These are phyloP conservation scores for Cryptosporidium sp. DNA, from an alignment of 169 alveolate genomes.

Conservation along the genomic window DNA sequence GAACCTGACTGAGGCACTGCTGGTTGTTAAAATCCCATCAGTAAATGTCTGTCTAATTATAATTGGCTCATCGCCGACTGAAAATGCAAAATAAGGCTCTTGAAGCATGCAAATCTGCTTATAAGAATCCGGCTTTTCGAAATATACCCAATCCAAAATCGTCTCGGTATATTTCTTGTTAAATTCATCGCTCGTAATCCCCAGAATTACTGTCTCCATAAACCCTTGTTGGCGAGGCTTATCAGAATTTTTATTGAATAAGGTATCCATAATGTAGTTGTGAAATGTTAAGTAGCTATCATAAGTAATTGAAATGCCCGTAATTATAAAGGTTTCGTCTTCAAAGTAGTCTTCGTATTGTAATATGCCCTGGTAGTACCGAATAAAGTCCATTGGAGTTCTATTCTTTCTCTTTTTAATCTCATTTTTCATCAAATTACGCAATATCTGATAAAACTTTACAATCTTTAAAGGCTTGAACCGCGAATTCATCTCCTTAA, in stretches of 20 bases:
- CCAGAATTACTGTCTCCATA: slow-evolving; percentile 42
- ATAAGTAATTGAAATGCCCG: slow-evolving; percentile 42
- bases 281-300: slow-evolving; percentile 23
- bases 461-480: slow-evolving; percentile 37
- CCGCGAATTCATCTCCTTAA: background rate
- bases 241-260: slow-evolving; percentile 3
- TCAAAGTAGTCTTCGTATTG: slow-evolving; percentile 50
- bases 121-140: slow-evolving; percentile 37
- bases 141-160: background rate
- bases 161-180: slow-evolving; percentile 3
- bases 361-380: slow-evolving; percentile 62
- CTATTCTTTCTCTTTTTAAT: slow-evolving; percentile 45
- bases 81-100: slow-evolving; percentile 42
- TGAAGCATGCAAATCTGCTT: slow-evolving; percentile 42
- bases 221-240: slow-evolving; percentile 26
- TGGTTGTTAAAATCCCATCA: slow-evolving; percentile 31
- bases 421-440: slow-evolving; percentile 12
- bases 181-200: background rate
- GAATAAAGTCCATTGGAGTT: slow-evolving; percentile 46
- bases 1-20: slow-evolving; percentile 57
- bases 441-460: slow-evolving; percentile 8
- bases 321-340: slow-evolving; percentile 21
- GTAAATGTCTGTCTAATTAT: slow-evolving; percentile 43
- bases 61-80: slow-evolving; percentile 23
- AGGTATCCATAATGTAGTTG: slow-evolving; percentile 27